Evolutionary conservation across 257 asterid species (phyloP).

Genomic region (Solanum ahanhuiri): DNA sequence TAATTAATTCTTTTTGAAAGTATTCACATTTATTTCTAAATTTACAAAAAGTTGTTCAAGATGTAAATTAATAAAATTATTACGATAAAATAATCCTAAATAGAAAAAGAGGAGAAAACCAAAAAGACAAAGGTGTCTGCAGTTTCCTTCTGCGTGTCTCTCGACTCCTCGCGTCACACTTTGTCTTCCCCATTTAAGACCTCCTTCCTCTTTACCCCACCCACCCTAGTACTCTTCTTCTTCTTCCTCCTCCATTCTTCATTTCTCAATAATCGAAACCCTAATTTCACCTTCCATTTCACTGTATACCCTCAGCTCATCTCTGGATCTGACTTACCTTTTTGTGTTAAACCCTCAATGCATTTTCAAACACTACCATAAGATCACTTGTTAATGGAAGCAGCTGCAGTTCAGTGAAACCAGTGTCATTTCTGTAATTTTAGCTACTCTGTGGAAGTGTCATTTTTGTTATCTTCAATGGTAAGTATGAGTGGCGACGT

Average conservation of each 20-base stretch:
- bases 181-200: neutral
- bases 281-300: neutral
- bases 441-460: neutral
- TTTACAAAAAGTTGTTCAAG: too few relatives aligned
- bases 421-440: neutral
- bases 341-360: neutral
- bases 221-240: neutral
- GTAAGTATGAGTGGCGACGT: neutral
- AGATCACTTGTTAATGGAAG: neutral
- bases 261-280: neutral
- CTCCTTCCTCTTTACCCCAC: neutral
- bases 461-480: neutral
- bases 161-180: neutral
- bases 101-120: neutral
- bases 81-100: too few relatives aligned
- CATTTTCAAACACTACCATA: neutral
- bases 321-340: neutral
- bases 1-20: fast-evolving
- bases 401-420: neutral
- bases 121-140: neutral
- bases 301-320: neutral
- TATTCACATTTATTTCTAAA: too few relatives aligned
- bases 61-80: too few relatives aligned
- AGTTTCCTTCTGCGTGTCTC: neutral
- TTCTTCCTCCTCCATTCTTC: neutral